phyloP scores from a whole-genome alignment of 2,329 filamentous ascomycete species.

The Nigrospora osmanthi region DNA sequence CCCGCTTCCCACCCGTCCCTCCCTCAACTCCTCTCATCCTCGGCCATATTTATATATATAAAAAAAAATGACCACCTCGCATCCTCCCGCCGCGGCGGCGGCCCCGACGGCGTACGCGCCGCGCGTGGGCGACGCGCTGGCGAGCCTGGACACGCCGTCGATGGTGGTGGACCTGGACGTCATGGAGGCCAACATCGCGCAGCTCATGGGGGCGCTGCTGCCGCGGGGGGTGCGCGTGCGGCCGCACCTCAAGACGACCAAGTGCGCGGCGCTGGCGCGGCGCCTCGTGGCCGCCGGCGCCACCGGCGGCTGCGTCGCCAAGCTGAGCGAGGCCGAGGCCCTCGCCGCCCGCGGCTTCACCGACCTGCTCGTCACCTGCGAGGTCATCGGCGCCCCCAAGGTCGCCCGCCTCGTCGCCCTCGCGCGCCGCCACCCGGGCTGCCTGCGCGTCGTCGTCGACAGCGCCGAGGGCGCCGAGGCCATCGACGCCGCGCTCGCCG shows the following conservation, averaged over 20 bases:
- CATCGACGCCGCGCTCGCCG: slow-evolving; percentile 32
- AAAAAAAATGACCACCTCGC: no score
- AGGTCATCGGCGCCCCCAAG: slow-evolving; percentile 38
- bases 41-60: no score
- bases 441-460: slow-evolving; percentile 39
- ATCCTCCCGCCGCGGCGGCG: no score
- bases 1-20: no score
- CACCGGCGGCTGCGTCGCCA: slow-evolving; percentile 43
- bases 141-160: slow-evolving; percentile 43
- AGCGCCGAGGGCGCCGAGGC: slow-evolving; percentile 33
- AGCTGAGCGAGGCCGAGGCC: slow-evolving; percentile 37
- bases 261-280: slow-evolving; percentile 34
- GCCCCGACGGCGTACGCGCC: slow-evolving; percentile 21
- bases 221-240: slow-evolving; percentile 36
- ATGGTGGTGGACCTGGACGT: slow-evolving; percentile 46
- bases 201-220: slow-evolving; percentile 34
- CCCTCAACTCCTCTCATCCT: no score
- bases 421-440: slow-evolving; percentile 22
- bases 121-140: slow-evolving; percentile 31
- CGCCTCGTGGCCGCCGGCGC: slow-evolving; percentile 36
- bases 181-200: slow-evolving; percentile 42
- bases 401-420: slow-evolving; percentile 36
- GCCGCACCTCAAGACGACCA: slow-evolving; percentile 46
- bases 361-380: slow-evolving; percentile 43
- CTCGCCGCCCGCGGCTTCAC: slow-evolving; percentile 34